Conservation (phyloP, 345 rosid genomes). For the Draba incana region DNA sequence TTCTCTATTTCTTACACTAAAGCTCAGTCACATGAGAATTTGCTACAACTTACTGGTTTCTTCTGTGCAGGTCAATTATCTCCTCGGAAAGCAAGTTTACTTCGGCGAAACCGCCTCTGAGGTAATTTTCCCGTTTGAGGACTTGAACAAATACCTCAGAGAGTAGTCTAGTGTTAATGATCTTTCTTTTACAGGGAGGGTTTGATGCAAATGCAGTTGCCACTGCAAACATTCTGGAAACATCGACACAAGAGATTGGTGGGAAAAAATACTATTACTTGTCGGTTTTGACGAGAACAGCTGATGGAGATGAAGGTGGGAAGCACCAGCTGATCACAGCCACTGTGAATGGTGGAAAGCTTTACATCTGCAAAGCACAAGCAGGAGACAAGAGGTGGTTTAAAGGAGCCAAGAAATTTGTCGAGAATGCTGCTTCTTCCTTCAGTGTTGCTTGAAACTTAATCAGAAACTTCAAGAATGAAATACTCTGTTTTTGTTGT, state of each 20-base stretch:
- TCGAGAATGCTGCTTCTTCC: conserved; percentile 67
- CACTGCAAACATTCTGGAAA: conserved; percentile 80
- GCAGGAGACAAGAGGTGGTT: conserved; percentile 99
- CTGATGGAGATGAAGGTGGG: conserved; percentile 98
- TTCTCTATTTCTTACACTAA: conserved; percentile 4
- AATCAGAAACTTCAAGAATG: background rate
- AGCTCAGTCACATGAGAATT: conserved; percentile 9
- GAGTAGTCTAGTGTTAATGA: conserved; percentile 1
- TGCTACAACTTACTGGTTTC: background rate
- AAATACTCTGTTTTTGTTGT: conserved; percentile 8
- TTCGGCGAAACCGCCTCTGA: conserved; percentile 68
- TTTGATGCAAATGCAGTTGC: conserved; percentile 74
- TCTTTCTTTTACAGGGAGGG: conserved; percentile 61
- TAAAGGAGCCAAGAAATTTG: conserved; percentile 81
- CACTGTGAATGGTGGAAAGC: conserved; percentile 73
- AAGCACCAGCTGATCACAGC: conserved; percentile 85
- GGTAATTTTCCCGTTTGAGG: conserved; percentile 46
- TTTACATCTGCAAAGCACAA: conserved; percentile 90
- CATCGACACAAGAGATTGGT: conserved; percentile 38
- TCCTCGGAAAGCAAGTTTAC: conserved; percentile 90
- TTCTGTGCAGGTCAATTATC: conserved; percentile 65
- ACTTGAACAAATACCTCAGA: background rate
- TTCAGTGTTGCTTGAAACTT: conserved; percentile 73
- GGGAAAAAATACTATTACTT: conserved; percentile 69
- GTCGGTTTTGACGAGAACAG: conserved; percentile 86